These are phyloP conservation scores for Globisporangium alternatum DNA, from an alignment of 352 stramenopile genomes.

Conservation along the genomic window DNA sequence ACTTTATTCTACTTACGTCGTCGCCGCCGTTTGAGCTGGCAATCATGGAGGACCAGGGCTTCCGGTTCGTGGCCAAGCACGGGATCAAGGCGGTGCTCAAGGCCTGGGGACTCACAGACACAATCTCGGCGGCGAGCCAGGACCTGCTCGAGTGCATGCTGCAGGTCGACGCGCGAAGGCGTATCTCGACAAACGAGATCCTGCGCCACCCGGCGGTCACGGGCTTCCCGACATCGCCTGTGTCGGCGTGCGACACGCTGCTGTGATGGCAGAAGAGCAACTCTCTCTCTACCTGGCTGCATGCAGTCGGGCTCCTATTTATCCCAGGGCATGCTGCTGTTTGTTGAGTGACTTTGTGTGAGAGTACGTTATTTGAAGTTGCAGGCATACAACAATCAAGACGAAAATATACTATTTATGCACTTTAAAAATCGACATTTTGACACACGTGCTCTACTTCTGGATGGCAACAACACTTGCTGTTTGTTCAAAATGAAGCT, in stretches of 20 bases:
- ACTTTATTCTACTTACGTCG: slow-evolving; percentile 94
- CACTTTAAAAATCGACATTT: neutral
- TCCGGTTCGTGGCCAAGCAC: slow-evolving; percentile 79
- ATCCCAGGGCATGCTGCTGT: slow-evolving; percentile 3
- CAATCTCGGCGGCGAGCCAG: slow-evolving; percentile 48
- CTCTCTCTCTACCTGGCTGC: slow-evolving; percentile 4
- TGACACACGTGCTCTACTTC: no score
- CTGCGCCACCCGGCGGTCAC: slow-evolving; percentile 55
- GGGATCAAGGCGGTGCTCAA: slow-evolving; percentile 72
- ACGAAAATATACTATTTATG: slow-evolving; percentile 5
- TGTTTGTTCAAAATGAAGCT: slow-evolving; percentile 9
- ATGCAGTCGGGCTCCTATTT: slow-evolving; percentile 5
- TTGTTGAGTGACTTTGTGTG: slow-evolving; percentile 1
- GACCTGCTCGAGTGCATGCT: slow-evolving; percentile 80
- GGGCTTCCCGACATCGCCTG: slow-evolving; percentile 10
- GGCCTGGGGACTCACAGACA: slow-evolving; percentile 47
- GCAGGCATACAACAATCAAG: slow-evolving; percentile 1
- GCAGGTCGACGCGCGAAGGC: slow-evolving; percentile 46
- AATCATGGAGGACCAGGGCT: slow-evolving; percentile 79
- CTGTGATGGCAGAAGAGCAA: neutral
- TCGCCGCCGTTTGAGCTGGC: slow-evolving; percentile 91
- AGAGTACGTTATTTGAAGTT: neutral
- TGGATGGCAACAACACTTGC: no score
- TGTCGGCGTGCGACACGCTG: slow-evolving; percentile 11
- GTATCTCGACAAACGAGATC: slow-evolving; percentile 64